Evolutionary conservation across 2,329 filamentous ascomycete species (phyloP).

Genomic region (Talaromyces sp.): DNA sequence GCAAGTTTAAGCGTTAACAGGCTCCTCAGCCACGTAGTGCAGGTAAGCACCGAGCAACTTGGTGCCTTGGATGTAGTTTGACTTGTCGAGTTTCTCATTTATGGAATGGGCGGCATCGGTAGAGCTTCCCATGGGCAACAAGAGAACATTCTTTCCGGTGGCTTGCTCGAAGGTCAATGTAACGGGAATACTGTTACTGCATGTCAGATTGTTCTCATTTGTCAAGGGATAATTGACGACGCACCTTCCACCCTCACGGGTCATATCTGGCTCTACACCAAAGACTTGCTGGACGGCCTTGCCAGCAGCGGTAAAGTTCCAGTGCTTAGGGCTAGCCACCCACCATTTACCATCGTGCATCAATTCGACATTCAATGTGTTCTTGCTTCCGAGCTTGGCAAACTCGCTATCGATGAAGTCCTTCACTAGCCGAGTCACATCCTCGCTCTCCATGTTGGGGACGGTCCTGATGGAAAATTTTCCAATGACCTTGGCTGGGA

Average conservation of each 20-base stretch:
- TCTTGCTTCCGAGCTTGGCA: conserved; percentile 85
- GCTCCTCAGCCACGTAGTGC: conserved; percentile 93
- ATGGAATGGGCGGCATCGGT: conserved; percentile 96
- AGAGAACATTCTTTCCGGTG: conserved; percentile 93
- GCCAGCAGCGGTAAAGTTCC: conserved; percentile 92
- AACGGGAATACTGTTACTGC: conserved; percentile 74
- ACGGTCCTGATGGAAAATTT: conserved; percentile 99
- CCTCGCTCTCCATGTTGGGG: conserved; percentile 91
- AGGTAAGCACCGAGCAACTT: conserved; percentile 93
- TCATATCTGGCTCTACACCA: conserved; percentile 90
- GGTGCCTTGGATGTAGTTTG: conserved; percentile 96
- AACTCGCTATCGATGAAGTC: conserved; percentile 81
- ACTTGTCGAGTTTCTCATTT: conserved; percentile 96
- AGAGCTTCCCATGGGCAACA: conserved; percentile 94
- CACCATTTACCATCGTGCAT: conserved; percentile 98
- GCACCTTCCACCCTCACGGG: conserved; percentile 86
- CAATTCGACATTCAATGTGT: conserved; percentile 74
- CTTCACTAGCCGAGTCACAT: conserved; percentile 81
- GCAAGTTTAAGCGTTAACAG: conserved; percentile 41
- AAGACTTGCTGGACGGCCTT: conserved; percentile 97
- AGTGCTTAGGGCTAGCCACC: conserved; percentile 96
- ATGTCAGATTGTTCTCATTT: not conserved
- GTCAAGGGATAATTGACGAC: conserved; percentile 24
- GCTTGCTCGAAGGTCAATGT: conserved; percentile 97
- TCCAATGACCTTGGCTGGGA: conserved; percentile 93